Evolutionary conservation across 139 green algal genomes (phyloP).

Genomic region (Closterium sp.): DNA sequence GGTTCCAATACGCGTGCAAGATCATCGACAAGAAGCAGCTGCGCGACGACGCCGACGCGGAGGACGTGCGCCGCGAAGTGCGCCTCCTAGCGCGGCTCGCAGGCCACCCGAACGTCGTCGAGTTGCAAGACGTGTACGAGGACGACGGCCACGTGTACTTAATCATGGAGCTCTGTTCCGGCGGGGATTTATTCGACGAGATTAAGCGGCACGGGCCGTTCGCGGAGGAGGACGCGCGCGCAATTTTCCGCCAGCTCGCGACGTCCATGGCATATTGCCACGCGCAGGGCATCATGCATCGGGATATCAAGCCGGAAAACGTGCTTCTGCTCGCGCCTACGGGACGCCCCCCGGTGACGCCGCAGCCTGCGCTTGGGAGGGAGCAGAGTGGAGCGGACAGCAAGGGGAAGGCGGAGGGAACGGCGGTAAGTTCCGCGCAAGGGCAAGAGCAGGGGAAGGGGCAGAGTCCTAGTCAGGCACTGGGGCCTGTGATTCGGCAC

Average conservation of each 20-base stretch:
- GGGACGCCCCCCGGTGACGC: neutral
- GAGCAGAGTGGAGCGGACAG: neutral
- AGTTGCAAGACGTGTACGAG: conserved; percentile 20
- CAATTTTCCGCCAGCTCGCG: conserved; percentile 13
- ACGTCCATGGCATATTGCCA: conserved; percentile 24
- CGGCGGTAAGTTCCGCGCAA: neutral
- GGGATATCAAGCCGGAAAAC: conserved; percentile 35
- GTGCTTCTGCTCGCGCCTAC: conserved; percentile 1
- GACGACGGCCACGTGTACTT: conserved; percentile 19
- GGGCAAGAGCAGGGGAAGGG: neutral
- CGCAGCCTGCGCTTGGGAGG: neutral
- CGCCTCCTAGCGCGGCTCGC: neutral
- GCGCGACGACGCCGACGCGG: neutral
- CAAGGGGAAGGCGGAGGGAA: neutral
- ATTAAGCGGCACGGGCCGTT: conserved; percentile 6
- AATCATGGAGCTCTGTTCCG: conserved; percentile 34
- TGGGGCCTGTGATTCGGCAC: too few relatives aligned
- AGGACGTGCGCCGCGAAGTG: conserved; percentile 8
- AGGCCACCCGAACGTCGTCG: conserved; percentile 23
- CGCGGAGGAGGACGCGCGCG: neutral
- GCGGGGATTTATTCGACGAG: conserved; percentile 22
- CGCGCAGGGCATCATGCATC: conserved; percentile 13
- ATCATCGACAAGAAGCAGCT: conserved; percentile 22
- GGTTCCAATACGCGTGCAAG: conserved; percentile 22
- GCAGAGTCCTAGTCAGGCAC: neutral